Evolutionary conservation across 768 basidiomycete species (phyloP), one percentile per base, ranked within the genome.

Genomic region (Boletus patriciae): DNA sequence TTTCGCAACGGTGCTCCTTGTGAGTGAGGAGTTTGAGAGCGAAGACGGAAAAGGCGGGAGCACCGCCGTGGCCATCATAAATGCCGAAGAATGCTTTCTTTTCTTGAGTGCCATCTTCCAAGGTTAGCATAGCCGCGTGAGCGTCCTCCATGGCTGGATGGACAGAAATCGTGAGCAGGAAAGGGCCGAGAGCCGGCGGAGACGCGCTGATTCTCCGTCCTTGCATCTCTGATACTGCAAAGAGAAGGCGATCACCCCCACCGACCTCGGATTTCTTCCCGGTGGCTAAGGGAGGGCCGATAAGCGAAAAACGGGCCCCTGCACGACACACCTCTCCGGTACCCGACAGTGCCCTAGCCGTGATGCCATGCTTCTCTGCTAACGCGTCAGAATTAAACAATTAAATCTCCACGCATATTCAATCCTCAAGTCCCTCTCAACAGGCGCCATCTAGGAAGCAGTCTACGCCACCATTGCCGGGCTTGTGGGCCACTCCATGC

Each of bases 11-110:
- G 86, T 82, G 29, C 85, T 80, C 37, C 94, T 94, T 96, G 63
- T 4, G 53, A 36, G 49, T 13, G 43, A 49, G 23, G 46, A 21
- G 42, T 58, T n/a, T n/a, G 49, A 65, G 55, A 37, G 18, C 1
- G 27, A 33, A 18, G 15, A 37, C 1, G 15, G 11, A n/a, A 52
- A 23, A 27, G 6, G 21, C 15, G 31, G 42, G 29, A 47, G 23
- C 40, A 93, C 96, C 97, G 58, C 97, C 97, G 70, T 99, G 97
- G 31, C 97, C 97, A 75, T 99, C 97, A 68, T 97, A 98, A 2
- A 99, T 94, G 27, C 90, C 96, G 66, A 98, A 97, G 76, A 98
- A 95, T 1, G 91, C 81, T 69, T 87, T 90, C 6, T 77, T 75
- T 38, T 77, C 72, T 1, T 74, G 69, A 31, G 57, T 57, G 65